Evolutionary conservation across 176 grass and related monocot genomes (phyloP).

Genomic region (Carex pumila): DNA sequence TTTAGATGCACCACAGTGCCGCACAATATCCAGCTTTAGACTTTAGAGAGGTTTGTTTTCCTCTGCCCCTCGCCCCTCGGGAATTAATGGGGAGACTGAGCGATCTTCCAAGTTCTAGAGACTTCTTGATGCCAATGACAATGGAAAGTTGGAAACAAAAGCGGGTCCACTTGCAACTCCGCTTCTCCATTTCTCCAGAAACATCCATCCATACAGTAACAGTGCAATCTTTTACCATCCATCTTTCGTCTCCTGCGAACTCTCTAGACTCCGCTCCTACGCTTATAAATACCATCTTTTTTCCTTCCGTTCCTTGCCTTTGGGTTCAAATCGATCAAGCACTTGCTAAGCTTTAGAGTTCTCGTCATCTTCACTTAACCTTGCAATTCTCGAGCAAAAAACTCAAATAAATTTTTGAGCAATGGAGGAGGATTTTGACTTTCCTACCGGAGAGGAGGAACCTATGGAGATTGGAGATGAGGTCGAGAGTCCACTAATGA

Average conservation of each 20-base stretch:
- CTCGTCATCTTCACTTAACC: background rate
- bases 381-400: background rate
- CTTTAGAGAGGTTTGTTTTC: background rate
- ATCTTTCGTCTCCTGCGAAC: background rate
- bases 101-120: background rate
- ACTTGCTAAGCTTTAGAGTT: background rate
- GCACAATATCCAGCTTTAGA: background rate
- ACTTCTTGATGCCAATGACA: too few relatives aligned
- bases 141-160: too few relatives aligned
- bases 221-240: background rate
- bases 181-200: background rate
- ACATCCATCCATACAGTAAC: background rate
- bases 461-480: conserved; percentile 39
- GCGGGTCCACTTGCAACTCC: too few relatives aligned
- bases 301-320: background rate
- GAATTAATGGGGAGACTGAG: background rate
- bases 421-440: conserved; percentile 65
- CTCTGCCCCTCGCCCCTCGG: too few relatives aligned
- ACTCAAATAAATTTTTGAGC: background rate
- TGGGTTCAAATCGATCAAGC: background rate
- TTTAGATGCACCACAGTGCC: background rate
- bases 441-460: conserved; percentile 31
- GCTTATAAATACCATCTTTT: background rate
- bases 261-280: background rate
- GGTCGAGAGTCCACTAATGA: conserved; percentile 20